Percentiles rank a stretch among this genome's conserved stretches.
phyloP scores from a whole-genome alignment of 148 eudicot species.

The Agrostemma githago region DNA sequence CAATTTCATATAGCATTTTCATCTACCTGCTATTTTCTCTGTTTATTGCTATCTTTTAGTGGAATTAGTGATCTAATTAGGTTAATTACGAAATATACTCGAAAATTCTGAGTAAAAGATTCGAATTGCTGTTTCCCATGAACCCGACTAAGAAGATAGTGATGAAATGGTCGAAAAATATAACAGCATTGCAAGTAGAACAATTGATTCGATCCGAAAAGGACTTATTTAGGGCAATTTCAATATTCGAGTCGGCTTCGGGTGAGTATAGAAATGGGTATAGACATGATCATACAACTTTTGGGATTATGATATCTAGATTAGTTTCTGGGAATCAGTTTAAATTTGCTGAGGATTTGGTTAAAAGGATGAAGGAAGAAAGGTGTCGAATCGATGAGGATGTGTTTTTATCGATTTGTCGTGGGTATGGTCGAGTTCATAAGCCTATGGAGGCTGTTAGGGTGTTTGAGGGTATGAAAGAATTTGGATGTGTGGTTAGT shows the following conservation, averaged over 20 bases:
- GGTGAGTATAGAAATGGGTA: slow-evolving; percentile 76
- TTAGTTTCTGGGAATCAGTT: slow-evolving; percentile 71
- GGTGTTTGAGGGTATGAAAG: slow-evolving; percentile 65
- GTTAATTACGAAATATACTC: neutral
- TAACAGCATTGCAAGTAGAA: slow-evolving; percentile 58
- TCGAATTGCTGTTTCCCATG: neutral
- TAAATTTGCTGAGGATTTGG: slow-evolving; percentile 66
- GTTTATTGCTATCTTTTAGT: neutral
- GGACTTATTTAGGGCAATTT: slow-evolving; percentile 55
- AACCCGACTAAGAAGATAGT: slow-evolving; percentile 20
- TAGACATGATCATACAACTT: slow-evolving; percentile 65
- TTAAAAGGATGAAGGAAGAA: slow-evolving; percentile 78
- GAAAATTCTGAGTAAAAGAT: too few relatives aligned
- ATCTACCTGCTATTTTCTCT: neutral
- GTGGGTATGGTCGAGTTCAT: slow-evolving; percentile 89
- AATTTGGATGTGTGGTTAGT: slow-evolving; percentile 49
- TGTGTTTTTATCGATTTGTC: slow-evolving; percentile 54
- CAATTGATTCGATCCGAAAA: slow-evolving; percentile 69
- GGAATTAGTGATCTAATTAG: too few relatives aligned
- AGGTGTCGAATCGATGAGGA: slow-evolving; percentile 52
- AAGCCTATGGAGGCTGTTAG: slow-evolving; percentile 71
- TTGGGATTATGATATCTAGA: slow-evolving; percentile 60
- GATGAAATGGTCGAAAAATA: slow-evolving; percentile 73
- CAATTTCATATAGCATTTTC: too few relatives aligned
- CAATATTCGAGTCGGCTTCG: slow-evolving; percentile 73